These are phyloP conservation scores for Suhomyces atakaporum DNA, from an alignment of 1,139 yeast genomes.

Conservation along the genomic window DNA sequence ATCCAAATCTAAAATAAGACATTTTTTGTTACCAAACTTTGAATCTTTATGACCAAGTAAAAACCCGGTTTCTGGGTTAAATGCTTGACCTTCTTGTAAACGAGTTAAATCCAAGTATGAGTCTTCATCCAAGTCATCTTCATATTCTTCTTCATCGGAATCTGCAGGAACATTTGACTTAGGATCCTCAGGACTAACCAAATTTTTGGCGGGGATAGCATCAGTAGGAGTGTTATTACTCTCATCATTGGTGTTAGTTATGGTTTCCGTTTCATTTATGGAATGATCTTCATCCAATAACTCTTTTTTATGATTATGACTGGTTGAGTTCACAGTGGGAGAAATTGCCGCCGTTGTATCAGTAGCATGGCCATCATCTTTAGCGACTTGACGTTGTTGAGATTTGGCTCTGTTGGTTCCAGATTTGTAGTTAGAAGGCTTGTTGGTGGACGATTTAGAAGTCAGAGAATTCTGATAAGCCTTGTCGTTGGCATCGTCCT, in stretches of 20 bases:
- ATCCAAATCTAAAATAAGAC: constrained; percentile 88
- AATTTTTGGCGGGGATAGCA: constrained; percentile 6
- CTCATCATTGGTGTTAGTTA: constrained; percentile 44
- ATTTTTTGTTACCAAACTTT: constrained; percentile 60
- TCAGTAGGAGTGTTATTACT: constrained; percentile 17
- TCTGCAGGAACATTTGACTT: constrained; percentile 8
- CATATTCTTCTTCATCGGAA: constrained; percentile 23
- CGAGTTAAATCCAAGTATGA: constrained; percentile 54
- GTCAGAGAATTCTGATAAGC: constrained; percentile 16
- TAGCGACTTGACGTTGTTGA: constrained; percentile 3
- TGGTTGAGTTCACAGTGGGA: constrained; percentile 6
- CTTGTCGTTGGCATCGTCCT: constrained; percentile 37
- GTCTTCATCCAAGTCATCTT: constrained; percentile 27
- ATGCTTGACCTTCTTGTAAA: constrained; percentile 70
- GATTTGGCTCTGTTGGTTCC: constrained; percentile 3
- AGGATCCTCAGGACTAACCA: constrained; percentile 8
- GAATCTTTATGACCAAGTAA: constrained; percentile 53
- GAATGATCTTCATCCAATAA: constrained; percentile 44
- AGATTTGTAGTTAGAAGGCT: constrained; percentile 8
- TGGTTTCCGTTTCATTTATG: constrained; percentile 47
- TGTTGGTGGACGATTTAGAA: constrained; percentile 6
- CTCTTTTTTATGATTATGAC: constrained; percentile 25
- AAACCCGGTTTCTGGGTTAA: constrained; percentile 59
- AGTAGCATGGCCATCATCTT: constrained; percentile 9
- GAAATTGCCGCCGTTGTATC: constrained; percentile 14